Evolutionary conservation across 148 eudicot species (phyloP).

Genomic region (Chenopodium quinoa): DNA sequence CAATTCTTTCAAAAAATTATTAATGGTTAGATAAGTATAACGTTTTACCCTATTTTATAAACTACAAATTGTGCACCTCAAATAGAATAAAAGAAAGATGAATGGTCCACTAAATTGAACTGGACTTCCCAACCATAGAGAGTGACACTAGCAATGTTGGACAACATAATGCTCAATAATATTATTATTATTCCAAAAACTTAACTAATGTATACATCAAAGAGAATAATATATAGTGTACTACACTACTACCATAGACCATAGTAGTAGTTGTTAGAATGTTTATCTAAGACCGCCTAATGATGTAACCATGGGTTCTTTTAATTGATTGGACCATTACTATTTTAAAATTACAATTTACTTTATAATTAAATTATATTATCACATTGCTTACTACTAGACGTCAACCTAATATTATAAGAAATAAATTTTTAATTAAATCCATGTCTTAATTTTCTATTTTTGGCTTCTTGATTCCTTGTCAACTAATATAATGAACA

Average conservation of each 20-base stretch:
- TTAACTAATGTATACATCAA: conserved; percentile 7
- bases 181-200: not conserved
- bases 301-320: not conserved
- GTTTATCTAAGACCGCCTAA: not conserved
- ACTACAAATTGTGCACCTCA: not conserved
- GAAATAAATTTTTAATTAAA: not conserved
- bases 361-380: not conserved
- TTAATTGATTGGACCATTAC: not conserved
- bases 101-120: conserved; percentile 10
- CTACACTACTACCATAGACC: no score
- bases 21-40: no score
- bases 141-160: conserved; percentile 8
- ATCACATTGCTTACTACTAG: not conserved
- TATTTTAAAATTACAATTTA: not conserved
- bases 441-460: not conserved
- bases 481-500: not conserved
- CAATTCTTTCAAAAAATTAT: no score
- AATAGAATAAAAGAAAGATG: not conserved
- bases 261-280: not conserved
- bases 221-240: not conserved
- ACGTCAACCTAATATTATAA: not conserved
- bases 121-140: not conserved
- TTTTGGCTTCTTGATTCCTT: not conserved
- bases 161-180: not conserved
- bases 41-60: not conserved